These are phyloP conservation scores for Phytopythium boreale DNA, from an alignment of 352 stramenopile species.

Conservation along the genomic window DNA sequence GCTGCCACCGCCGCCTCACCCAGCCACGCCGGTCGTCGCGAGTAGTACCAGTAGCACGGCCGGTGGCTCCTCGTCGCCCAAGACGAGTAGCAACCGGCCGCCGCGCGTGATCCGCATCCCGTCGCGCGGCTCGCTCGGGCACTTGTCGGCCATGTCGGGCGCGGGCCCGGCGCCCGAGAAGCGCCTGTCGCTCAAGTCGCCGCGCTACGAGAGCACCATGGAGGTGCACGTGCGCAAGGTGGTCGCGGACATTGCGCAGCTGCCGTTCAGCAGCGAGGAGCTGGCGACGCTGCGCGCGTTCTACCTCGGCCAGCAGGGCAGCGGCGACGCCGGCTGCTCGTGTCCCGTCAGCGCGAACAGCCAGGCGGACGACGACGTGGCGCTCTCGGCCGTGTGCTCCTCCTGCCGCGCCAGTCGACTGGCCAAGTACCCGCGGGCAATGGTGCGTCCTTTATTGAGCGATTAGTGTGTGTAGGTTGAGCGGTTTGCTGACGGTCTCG, in stretches of 20 bases:
- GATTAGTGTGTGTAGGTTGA: neutral
- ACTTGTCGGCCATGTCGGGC: slow-evolving; percentile 21
- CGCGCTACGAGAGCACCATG: slow-evolving; percentile 71
- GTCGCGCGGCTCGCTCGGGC: slow-evolving; percentile 36
- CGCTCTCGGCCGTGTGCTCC: slow-evolving; percentile 28
- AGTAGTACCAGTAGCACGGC: slow-evolving; percentile 7
- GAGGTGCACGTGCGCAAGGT: slow-evolving; percentile 69
- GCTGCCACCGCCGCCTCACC: slow-evolving; percentile 33
- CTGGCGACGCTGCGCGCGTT: slow-evolving; percentile 54
- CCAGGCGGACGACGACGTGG: slow-evolving; percentile 19
- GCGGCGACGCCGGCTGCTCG: slow-evolving; percentile 21
- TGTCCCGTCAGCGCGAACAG: slow-evolving; percentile 26
- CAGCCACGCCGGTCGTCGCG: slow-evolving; percentile 16
- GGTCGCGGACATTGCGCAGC: slow-evolving; percentile 50
- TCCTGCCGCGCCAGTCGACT: slow-evolving; percentile 48
- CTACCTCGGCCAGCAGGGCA: slow-evolving; percentile 33
- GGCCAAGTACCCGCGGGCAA: slow-evolving; percentile 50
- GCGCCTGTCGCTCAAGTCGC: slow-evolving; percentile 61
- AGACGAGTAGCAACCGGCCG: slow-evolving; percentile 35
- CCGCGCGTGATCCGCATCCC: slow-evolving; percentile 41
- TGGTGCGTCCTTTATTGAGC: slow-evolving; percentile 28
- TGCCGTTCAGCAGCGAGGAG: slow-evolving; percentile 71
- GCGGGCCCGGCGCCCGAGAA: slow-evolving; percentile 29
- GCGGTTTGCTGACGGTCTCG: slow-evolving; percentile 8
- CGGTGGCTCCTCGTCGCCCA: slow-evolving; percentile 24